phyloP scores from a whole-genome alignment of 768 basidiomycete genomes.

The Kwoniella sp. region DNA sequence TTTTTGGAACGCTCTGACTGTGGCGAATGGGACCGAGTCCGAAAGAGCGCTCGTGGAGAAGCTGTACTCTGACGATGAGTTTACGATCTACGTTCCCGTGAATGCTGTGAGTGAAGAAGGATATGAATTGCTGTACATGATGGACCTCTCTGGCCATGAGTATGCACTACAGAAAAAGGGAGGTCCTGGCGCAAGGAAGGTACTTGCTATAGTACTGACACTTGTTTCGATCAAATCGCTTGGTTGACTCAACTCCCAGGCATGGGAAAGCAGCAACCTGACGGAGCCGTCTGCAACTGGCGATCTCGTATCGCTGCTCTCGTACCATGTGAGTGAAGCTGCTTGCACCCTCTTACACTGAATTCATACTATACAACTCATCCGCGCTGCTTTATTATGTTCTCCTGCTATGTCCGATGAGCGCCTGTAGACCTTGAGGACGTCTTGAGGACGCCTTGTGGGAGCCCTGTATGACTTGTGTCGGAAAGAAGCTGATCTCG shows the following conservation, averaged over 20 bases:
- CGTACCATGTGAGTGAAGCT: slow-evolving; percentile 36
- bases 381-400: background rate
- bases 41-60: slow-evolving; percentile 19
- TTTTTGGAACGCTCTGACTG: slow-evolving; percentile 16
- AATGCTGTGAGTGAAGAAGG: slow-evolving; percentile 24
- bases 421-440: no score
- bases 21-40: slow-evolving; percentile 5
- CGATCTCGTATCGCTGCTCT: slow-evolving; percentile 27
- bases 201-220: no score
- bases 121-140: background rate
- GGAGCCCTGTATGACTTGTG: background rate
- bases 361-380: background rate
- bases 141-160: no score
- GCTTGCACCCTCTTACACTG: background rate
- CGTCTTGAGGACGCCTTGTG: no score
- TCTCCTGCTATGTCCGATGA: no score
- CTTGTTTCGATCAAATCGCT: background rate
- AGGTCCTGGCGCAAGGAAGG: no score
- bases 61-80: slow-evolving; percentile 26
- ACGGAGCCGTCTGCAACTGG: slow-evolving; percentile 15
- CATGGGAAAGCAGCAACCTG: slow-evolving; percentile 17
- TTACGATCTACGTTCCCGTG: slow-evolving; percentile 32
- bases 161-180: no score
- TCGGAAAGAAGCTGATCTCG: background rate
- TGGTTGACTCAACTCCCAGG: slow-evolving; percentile 9